A percentile compares a stretch with the other conserved stretches of the same genome.
Evolutionary conservation across 805 yeast species (phyloP).

Genomic region (Clavispora santaluciae): DNA sequence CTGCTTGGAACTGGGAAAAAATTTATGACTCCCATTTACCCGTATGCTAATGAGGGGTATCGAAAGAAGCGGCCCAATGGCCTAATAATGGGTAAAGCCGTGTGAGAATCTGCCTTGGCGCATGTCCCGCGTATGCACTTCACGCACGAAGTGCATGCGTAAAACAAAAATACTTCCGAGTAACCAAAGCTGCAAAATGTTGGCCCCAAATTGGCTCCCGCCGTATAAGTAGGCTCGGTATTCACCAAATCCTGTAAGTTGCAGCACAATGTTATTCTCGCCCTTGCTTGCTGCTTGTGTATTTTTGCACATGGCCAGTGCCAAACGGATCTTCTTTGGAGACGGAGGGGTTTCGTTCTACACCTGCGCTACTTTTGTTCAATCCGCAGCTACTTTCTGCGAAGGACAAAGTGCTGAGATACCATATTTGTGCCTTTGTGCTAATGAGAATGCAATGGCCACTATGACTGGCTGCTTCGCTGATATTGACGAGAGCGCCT

Average conservation of each 20-base stretch:
- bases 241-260: too few relatives aligned
- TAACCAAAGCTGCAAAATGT: too few relatives aligned
- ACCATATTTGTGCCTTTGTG: not conserved
- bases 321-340: not conserved
- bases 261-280: not conserved
- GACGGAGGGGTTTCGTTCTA: not conserved
- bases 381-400: not conserved
- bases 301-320: not conserved
- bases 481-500: slow-evolving; percentile 1
- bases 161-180: too few relatives aligned
- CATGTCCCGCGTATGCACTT: too few relatives aligned
- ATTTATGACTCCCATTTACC: too few relatives aligned
- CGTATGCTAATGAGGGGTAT: too few relatives aligned
- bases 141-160: too few relatives aligned
- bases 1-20: too few relatives aligned
- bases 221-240: not conserved
- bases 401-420: not conserved
- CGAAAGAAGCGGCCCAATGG: too few relatives aligned
- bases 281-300: not conserved
- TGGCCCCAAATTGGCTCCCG: too few relatives aligned
- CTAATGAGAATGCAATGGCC: not conserved
- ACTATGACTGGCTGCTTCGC: slow-evolving; percentile 3
- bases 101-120: not conserved
- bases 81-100: too few relatives aligned
- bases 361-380: not conserved